Evolutionary conservation across 2,329 filamentous ascomycete genomes (phyloP).

Genomic region (Lizonia empirigonia): DNA sequence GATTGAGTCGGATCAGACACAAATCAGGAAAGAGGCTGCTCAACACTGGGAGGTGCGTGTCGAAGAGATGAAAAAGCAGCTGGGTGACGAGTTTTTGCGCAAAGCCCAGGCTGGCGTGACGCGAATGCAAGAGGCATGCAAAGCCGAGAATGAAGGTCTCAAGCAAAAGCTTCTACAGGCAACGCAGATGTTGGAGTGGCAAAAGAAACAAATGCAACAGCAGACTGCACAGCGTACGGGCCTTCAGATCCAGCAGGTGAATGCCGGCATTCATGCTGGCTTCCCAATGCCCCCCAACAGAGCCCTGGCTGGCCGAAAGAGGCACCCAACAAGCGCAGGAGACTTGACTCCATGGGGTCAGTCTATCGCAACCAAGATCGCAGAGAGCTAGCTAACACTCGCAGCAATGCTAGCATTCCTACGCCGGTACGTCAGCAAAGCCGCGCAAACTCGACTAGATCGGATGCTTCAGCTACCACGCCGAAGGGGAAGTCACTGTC

Average conservation of each 20-base stretch:
- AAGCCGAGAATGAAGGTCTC: background rate
- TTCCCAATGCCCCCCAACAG: background rate
- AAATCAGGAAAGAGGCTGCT: background rate
- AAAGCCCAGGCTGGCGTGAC: background rate
- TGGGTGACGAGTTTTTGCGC: background rate
- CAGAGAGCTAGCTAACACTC: background rate
- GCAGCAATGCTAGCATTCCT: background rate
- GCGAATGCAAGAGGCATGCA: background rate
- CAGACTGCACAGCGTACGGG: background rate
- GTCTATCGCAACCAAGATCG: background rate
- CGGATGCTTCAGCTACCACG: background rate
- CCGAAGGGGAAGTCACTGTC: background rate
- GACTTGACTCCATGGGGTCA: background rate
- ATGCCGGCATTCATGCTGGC: background rate
- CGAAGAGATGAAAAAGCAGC: background rate
- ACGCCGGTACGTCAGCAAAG: background rate
- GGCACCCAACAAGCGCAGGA: slow-evolving; percentile 1
- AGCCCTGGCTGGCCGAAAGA: background rate
- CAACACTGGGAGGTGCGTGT: background rate
- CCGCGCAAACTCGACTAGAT: background rate
- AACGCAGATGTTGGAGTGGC: background rate
- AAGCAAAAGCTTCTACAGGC: background rate
- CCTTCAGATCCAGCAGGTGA: background rate
- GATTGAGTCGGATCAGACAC: background rate
- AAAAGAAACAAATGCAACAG: background rate